These are phyloP conservation scores for Kodamaea kakaduensis DNA, from an alignment of 805 yeast genomes.

Conservation along the genomic window DNA sequence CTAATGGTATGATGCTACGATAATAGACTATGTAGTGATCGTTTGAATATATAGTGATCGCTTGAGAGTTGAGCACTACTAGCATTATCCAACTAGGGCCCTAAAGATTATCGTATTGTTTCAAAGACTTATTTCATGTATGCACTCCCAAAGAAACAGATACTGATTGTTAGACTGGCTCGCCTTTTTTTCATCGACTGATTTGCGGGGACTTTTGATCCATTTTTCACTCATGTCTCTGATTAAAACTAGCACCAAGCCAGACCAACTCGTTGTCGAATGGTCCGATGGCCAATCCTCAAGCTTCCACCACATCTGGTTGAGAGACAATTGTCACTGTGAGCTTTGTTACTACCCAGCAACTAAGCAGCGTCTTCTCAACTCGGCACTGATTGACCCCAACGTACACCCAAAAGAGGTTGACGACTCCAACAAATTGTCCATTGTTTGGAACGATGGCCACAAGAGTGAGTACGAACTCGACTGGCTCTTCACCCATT, in stretches of 20 bases:
- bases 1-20: too few species aligned
- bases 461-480: conserved; percentile 37
- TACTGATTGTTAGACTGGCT: too few species aligned
- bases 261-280: conserved; percentile 6
- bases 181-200: too few species aligned
- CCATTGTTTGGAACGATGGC: conserved; percentile 35
- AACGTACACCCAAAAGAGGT: conserved; percentile 13
- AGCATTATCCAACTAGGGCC: too few species aligned
- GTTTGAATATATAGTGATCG: too few species aligned
- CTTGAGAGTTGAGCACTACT: too few species aligned
- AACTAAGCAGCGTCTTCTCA: conserved; percentile 58
- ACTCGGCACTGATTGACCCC: conserved; percentile 44
- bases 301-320: conserved; percentile 49
- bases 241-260: neutral
- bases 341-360: conserved; percentile 46
- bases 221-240: too few species aligned
- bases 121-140: too few species aligned
- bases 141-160: too few species aligned
- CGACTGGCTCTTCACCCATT: conserved; percentile 46
- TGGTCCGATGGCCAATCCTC: conserved; percentile 9
- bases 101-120: too few species aligned
- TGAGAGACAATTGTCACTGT: conserved; percentile 64
- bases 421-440: conserved; percentile 16
- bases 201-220: too few species aligned
- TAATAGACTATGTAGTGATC: too few species aligned